phyloP scores from a whole-genome alignment of 345 rosid genomes.

The Moricandia arvensis region DNA sequence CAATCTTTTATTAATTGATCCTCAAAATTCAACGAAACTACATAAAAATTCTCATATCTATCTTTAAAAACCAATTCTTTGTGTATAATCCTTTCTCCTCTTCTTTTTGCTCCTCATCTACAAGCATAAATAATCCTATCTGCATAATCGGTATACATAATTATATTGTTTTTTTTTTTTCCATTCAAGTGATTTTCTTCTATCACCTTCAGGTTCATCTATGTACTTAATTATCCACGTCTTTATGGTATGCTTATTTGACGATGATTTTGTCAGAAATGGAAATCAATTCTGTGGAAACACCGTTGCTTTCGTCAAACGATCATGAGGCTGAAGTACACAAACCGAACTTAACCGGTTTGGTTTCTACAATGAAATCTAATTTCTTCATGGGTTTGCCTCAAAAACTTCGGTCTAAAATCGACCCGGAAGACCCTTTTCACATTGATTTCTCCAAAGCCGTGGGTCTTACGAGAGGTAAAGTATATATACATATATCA shows the following conservation, averaged over 20 bases:
- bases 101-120: constrained; percentile 11
- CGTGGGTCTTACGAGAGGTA: constrained; percentile 53
- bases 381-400: constrained; percentile 63
- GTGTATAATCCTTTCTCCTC: not conserved
- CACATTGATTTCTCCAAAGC: constrained; percentile 48
- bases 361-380: constrained; percentile 31
- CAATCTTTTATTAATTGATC: not conserved
- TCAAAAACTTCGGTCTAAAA: constrained; percentile 51
- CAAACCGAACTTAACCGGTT: constrained; percentile 16
- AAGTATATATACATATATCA: not conserved
- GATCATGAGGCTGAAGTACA: constrained; percentile 5
- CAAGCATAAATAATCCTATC: not conserved
- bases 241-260: not conserved
- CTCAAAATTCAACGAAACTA: not conserved
- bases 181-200: not conserved
- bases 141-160: not conserved
- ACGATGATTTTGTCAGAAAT: constrained; percentile 13
- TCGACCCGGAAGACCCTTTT: constrained; percentile 60
- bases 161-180: not conserved
- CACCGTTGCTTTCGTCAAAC: constrained; percentile 35
- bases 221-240: not conserved
- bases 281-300: constrained; percentile 30
- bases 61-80: constrained; percentile 19
- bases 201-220: not conserved
- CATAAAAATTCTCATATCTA: not conserved